A percentile compares a stretch with the other conserved stretches of the same genome.
Conservation (phyloP, 805 yeast genomes). For the Pichia nanzhaoensis region DNA sequence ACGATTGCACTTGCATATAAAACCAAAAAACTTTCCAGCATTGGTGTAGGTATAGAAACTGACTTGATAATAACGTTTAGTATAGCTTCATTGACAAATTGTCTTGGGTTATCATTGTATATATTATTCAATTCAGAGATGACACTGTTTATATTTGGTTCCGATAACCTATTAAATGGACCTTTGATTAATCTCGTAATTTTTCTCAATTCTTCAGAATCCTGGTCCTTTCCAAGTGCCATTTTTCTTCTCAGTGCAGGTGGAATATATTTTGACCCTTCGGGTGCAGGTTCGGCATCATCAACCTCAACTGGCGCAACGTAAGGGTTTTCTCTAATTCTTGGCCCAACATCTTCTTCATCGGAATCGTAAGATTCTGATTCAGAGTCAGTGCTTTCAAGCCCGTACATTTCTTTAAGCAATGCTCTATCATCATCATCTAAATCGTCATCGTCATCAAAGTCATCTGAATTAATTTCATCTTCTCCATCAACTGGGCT, state of each 20-base stretch:
- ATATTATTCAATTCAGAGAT: slow-evolving; percentile 60
- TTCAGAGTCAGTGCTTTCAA: slow-evolving; percentile 21
- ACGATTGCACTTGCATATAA: slow-evolving; percentile 72
- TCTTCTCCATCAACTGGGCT: slow-evolving; percentile 21
- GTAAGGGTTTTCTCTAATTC: slow-evolving; percentile 64
- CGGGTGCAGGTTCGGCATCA: slow-evolving; percentile 14
- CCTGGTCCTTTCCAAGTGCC: slow-evolving; percentile 29
- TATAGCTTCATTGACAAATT: slow-evolving; percentile 66
- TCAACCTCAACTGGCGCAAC: slow-evolving; percentile 45
- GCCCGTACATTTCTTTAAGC: slow-evolving; percentile 28
- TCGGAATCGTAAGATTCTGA: slow-evolving; percentile 20
- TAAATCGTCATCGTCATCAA: slow-evolving; percentile 27
- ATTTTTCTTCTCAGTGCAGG: slow-evolving; percentile 70
- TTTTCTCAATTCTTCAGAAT: slow-evolving; percentile 40
- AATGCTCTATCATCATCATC: slow-evolving; percentile 29
- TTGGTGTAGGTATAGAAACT: slow-evolving; percentile 52
- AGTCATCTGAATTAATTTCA: slow-evolving; percentile 25
- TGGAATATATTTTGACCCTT: slow-evolving; percentile 60
- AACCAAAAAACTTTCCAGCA: slow-evolving; percentile 72
- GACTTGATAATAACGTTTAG: slow-evolving; percentile 59
- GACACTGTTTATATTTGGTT: slow-evolving; percentile 68
- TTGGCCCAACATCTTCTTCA: slow-evolving; percentile 26
- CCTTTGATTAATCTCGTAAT: slow-evolving; percentile 69
- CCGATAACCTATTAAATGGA: slow-evolving; percentile 81
- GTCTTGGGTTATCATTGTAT: slow-evolving; percentile 65